These are phyloP conservation scores for Microcera coccophila DNA, from an alignment of 2,329 filamentous ascomycete genomes.

Conservation along the genomic window DNA sequence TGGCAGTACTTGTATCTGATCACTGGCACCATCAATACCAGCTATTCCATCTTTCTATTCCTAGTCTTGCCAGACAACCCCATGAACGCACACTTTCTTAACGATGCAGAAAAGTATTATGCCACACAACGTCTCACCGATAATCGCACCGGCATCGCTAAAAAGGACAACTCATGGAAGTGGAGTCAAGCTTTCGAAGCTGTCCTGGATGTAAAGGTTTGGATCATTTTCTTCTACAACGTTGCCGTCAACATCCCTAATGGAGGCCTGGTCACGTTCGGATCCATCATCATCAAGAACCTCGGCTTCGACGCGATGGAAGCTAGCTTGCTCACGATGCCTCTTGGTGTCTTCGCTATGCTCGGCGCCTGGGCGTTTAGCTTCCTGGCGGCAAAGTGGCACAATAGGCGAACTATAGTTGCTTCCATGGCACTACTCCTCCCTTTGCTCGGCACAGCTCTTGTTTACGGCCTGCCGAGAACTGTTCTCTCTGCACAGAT, in stretches of 20 bases:
- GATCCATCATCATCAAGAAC: conserved; percentile 11
- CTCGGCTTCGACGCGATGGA: conserved; percentile 7
- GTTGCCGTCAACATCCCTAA: conserved; percentile 52
- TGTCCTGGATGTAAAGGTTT: conserved; percentile 50
- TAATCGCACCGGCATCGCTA: conserved; percentile 26
- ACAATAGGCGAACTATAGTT: conserved; percentile 2
- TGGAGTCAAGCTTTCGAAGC: conserved; percentile 47
- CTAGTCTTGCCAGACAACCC: conserved; percentile 2
- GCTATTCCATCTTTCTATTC: conserved; percentile 2
- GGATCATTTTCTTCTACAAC: conserved; percentile 48
- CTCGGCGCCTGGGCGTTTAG: neutral
- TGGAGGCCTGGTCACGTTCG: conserved; percentile 36
- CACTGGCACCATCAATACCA: conserved; percentile 14
- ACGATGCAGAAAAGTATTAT: conserved; percentile 2
- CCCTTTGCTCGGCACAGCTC: conserved; percentile 1
- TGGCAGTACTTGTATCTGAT: conserved; percentile 24
- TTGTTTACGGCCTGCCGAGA: conserved; percentile 2
- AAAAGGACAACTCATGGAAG: conserved; percentile 36
- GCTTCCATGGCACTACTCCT: conserved; percentile 1
- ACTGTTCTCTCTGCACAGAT: neutral
- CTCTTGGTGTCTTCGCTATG: conserved; percentile 7
- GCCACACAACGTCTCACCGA: conserved; percentile 2
- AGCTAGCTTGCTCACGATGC: conserved; percentile 10
- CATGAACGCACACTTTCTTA: conserved; percentile 5
- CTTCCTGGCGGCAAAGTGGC: conserved; percentile 2